Evolutionary conservation across 345 rosid genomes (phyloP), one percentile per base, ranked within the genome.

Genomic region (Aegle marmelos): DNA sequence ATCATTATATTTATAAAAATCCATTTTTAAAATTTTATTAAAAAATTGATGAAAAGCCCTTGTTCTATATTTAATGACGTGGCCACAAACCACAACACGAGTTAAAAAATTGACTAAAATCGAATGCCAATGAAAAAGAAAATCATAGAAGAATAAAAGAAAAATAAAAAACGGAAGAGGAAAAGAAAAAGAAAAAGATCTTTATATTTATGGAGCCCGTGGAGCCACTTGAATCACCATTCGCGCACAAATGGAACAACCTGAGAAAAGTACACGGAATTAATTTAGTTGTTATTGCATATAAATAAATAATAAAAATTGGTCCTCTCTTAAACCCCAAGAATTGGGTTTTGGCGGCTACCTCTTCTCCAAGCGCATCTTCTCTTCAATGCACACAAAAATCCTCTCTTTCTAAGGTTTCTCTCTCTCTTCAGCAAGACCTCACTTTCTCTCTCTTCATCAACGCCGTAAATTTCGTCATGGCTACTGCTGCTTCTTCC

Each of bases 401-500:
- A 63, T 59, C 66, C 33, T 48, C 72, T 22, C n/a, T 22, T 27
- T 75, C 81, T 87, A 86, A 88, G 89, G 88, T 76, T 86, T 82
- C 71, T 34, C 59, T 62, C 41, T 22, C 28, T 9, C 60, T 33
- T 7, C 24, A 33, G 11, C 50, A 13, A 13, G 17, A 45, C 50
- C 17, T 45, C 7, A 19, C 17, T 68, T n/a, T 65, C 37, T 68
- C 76, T 83, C 79, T 78, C 61, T 39, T 22, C 57, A 61, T 82
- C 82, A 68, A 72, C 65, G 73, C 77, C 63, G 50, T 75, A 68
- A n/a, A 71, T 76, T 82, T 68, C 37, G 24, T 37, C 87, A 90
- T 91, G 95, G 81, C 85, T 14, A 82, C 89, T 67, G 82, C 86
- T 68, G 59, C 87, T 75, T 71, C 79, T 63, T 76, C 91, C 56